A percentile compares a stretch with the other conserved stretches of the same genome.
Evolutionary conservation across 768 basidiomycete species (phyloP).

Genomic region (Trametes gibbosa): DNA sequence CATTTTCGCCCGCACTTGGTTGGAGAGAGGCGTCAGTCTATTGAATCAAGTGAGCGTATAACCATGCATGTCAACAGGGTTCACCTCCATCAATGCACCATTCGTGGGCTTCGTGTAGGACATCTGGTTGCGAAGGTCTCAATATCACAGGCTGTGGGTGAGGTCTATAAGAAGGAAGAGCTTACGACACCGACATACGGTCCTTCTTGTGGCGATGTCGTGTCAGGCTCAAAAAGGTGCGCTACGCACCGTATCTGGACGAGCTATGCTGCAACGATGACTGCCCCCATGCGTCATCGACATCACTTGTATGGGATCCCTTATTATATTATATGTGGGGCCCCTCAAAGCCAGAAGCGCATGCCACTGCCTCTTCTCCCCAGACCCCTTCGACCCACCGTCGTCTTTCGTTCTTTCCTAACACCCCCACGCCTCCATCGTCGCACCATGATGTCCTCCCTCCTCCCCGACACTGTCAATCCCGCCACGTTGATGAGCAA

Average conservation of each 20-base stretch:
- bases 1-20: too few species aligned
- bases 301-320: background rate
- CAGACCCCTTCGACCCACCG: background rate
- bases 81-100: too few species aligned
- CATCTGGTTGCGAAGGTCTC: background rate
- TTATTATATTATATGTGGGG: background rate
- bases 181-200: background rate
- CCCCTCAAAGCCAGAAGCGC: too few species aligned
- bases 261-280: background rate
- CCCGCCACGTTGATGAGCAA: slow-evolving; percentile 26
- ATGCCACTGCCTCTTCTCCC: background rate
- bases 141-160: too few species aligned
- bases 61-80: too few species aligned
- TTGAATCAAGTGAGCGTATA: too few species aligned
- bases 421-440: background rate
- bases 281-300: background rate
- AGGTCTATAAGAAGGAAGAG: too few species aligned
- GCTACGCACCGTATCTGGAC: background rate
- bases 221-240: background rate
- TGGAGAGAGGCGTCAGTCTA: too few species aligned
- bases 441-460: slow-evolving; percentile 18
- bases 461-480: slow-evolving; percentile 28
- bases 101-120: background rate
- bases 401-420: too few species aligned
- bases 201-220: background rate